These are phyloP conservation scores for Trifolium repens DNA, from an alignment of 306 rosid species.

Conservation along the genomic window DNA sequence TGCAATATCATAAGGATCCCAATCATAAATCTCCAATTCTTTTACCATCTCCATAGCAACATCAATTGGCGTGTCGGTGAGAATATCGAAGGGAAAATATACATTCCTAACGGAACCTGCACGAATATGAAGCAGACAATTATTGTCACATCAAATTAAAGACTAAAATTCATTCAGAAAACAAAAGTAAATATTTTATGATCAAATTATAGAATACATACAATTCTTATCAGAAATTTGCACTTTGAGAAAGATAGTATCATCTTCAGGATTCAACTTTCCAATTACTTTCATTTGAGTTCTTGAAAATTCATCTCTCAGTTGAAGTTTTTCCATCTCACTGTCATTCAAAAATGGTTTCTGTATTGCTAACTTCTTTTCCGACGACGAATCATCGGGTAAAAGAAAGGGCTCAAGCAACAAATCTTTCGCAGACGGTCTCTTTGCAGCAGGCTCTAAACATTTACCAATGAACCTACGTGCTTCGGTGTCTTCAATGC, in stretches of 20 bases:
- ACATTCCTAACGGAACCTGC: conserved; percentile 80
- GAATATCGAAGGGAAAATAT: conserved; percentile 82
- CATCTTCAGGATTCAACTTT: conserved; percentile 79
- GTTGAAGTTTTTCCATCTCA: conserved; percentile 63
- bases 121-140: conserved; percentile 30
- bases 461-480: conserved; percentile 75
- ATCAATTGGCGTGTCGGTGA: conserved; percentile 70
- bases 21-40: conserved; percentile 81
- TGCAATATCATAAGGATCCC: conserved; percentile 92
- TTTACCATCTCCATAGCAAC: conserved; percentile 94
- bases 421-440: conserved; percentile 76
- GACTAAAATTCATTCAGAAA: conserved; percentile 3
- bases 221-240: conserved; percentile 80
- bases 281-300: conserved; percentile 85
- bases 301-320: conserved; percentile 51
- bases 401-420: conserved; percentile 75
- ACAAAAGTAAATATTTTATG: neutral
- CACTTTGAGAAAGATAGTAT: conserved; percentile 81
- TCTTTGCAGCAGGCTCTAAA: conserved; percentile 62
- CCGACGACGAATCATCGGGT: conserved; percentile 46
- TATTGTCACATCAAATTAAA: conserved; percentile 4
- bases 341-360: conserved; percentile 69
- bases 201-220: conserved; percentile 23
- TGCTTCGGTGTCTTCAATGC: conserved; percentile 76
- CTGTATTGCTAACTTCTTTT: conserved; percentile 50